phyloP scores from a whole-genome alignment of 2,329 filamentous ascomycete species.

The Diaporthe sp. region DNA sequence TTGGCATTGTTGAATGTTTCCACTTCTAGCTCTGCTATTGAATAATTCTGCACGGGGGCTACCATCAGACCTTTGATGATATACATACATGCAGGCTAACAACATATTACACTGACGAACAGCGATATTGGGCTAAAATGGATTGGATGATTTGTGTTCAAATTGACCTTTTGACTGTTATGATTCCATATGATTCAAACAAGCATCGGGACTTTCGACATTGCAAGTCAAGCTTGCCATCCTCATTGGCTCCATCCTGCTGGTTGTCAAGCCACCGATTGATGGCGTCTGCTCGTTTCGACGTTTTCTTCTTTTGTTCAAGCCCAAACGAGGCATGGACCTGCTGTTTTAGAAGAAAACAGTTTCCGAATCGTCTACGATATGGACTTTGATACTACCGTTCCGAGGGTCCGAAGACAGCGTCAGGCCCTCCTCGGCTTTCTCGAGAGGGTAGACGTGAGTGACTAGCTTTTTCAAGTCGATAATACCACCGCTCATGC shows the following conservation, averaged over 20 bases:
- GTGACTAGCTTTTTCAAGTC: constrained; percentile 74
- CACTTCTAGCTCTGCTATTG: neutral
- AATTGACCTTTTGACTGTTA: neutral
- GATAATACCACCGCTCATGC: constrained; percentile 70
- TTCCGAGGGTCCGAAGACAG: constrained; percentile 65
- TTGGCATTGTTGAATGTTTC: neutral
- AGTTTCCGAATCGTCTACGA: constrained; percentile 63
- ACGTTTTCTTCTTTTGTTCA: neutral
- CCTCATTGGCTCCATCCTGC: too few relatives aligned
- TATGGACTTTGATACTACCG: constrained; percentile 72
- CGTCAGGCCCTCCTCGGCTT: constrained; percentile 70
- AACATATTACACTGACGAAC: neutral
- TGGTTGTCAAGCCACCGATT: too few relatives aligned
- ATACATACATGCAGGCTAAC: fast-evolving
- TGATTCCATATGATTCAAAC: neutral
- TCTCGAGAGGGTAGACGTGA: constrained; percentile 73
- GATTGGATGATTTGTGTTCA: too few relatives aligned
- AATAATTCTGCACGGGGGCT: neutral
- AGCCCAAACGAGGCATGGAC: too few relatives aligned
- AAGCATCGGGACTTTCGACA: too few relatives aligned
- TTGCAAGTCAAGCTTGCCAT: neutral
- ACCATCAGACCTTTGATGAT: neutral
- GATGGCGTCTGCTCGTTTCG: too few relatives aligned
- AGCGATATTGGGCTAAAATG: neutral
- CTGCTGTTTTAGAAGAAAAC: constrained; percentile 29